Conservation (phyloP, 352 stramenopile species). For the Pythium rishiriense region DNA sequence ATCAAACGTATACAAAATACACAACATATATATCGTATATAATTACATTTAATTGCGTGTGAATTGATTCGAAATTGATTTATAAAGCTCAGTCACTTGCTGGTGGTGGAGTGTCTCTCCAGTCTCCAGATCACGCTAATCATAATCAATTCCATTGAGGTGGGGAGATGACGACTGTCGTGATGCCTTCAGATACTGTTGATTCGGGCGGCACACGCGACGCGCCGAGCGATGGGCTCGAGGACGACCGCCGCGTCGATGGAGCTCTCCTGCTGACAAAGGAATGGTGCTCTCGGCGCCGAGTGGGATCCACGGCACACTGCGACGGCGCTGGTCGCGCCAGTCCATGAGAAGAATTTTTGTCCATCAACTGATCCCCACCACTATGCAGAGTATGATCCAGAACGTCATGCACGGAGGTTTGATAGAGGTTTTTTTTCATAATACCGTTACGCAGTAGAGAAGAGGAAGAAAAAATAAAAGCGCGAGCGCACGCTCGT, state of each 20-base stretch:
- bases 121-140: too few species aligned
- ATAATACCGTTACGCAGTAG: not conserved
- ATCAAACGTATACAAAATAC: too few species aligned
- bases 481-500: not conserved
- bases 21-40: not conserved
- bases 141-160: too few species aligned
- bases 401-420: not conserved
- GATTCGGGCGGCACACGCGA: not conserved
- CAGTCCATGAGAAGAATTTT: constrained; percentile 5
- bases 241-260: not conserved
- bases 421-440: not conserved
- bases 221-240: not conserved
- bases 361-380: not conserved
- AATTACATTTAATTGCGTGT: not conserved
- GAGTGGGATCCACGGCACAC: too few species aligned
- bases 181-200: constrained; percentile 12
- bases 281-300: too few species aligned
- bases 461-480: not conserved
- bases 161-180: constrained; percentile 5
- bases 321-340: not conserved
- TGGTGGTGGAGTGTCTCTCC: too few species aligned
- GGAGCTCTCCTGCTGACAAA: not conserved
- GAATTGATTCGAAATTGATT: not conserved
- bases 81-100: not conserved
- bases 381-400: not conserved